phyloP scores from a whole-genome alignment of 2,329 filamentous ascomycete genomes.

The Fusarium pilosicola region DNA sequence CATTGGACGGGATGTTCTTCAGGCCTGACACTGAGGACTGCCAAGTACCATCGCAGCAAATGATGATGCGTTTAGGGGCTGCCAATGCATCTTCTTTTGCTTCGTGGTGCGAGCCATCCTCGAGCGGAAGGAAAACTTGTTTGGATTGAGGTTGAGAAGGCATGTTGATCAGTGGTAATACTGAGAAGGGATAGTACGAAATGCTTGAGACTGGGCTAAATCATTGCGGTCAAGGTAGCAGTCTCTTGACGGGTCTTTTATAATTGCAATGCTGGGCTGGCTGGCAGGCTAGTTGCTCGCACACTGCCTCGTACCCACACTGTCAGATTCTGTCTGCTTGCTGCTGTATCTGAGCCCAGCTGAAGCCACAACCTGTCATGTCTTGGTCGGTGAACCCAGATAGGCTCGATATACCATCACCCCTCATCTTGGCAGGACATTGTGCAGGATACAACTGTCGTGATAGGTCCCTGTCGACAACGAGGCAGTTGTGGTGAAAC shows the following conservation, averaged over 20 bases:
- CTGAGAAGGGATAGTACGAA: neutral
- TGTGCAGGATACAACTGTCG: constrained; percentile 12
- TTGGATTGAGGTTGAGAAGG: constrained; percentile 16
- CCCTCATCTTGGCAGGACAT: constrained; percentile 29
- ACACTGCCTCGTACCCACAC: neutral
- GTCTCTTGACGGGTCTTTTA: constrained; percentile 21
- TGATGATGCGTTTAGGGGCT: constrained; percentile 43
- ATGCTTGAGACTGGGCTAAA: neutral
- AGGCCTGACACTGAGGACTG: constrained; percentile 42
- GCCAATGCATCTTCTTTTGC: constrained; percentile 11
- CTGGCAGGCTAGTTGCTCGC: neutral
- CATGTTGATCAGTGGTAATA: constrained; percentile 9
- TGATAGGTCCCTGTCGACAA: constrained; percentile 27
- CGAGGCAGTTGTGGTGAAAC: constrained; percentile 30
- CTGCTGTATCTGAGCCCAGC: neutral
- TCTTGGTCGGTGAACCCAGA: constrained; percentile 25
- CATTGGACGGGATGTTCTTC: constrained; percentile 46
- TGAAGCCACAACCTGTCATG: constrained; percentile 34
- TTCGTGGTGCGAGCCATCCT: constrained; percentile 29
- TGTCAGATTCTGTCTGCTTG: constrained; percentile 3
- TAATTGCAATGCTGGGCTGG: neutral
- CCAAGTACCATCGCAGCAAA: constrained; percentile 53
- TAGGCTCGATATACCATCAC: constrained; percentile 12
- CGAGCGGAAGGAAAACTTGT: constrained; percentile 26
- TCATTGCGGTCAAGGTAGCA: neutral